Evolutionary conservation across 495 filamentous ascomycete species (phyloP).

Genomic region (Elaphomyces granulatus): DNA sequence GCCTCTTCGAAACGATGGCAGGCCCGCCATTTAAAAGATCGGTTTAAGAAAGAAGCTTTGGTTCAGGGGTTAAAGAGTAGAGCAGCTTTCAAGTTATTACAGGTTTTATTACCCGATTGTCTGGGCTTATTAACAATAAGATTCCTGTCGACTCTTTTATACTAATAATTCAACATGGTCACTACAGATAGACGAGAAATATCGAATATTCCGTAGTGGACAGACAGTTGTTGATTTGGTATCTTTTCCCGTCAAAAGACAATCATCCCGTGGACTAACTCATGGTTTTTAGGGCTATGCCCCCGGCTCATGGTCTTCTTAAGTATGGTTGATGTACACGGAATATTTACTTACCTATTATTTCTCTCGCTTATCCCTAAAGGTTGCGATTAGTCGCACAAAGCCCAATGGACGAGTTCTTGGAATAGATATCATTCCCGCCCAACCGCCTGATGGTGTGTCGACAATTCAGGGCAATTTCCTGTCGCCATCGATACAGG

Average conservation of each 20-base stretch:
- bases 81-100: slow-evolving; percentile 82
- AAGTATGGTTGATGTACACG: too few species aligned
- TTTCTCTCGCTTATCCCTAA: too few species aligned
- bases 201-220: slow-evolving; percentile 58
- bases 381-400: slow-evolving; percentile 74
- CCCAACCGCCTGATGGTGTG: slow-evolving; percentile 75
- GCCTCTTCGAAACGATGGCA: slow-evolving; percentile 76
- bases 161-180: too few species aligned
- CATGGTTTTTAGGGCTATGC: slow-evolving; percentile 78
- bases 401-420: slow-evolving; percentile 63
- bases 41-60: slow-evolving; percentile 53
- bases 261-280: too few species aligned
- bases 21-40: slow-evolving; percentile 56
- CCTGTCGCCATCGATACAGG: slow-evolving; percentile 51
- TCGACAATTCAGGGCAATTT: slow-evolving; percentile 94
- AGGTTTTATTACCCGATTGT: too few species aligned
- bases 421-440: slow-evolving; percentile 87
- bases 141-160: too few species aligned
- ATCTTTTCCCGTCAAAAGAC: slow-evolving; percentile 15
- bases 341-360: too few species aligned
- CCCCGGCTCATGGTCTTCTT: slow-evolving; percentile 86
- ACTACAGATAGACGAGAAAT: slow-evolving; percentile 64
- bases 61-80: slow-evolving; percentile 70
- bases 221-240: slow-evolving; percentile 86
- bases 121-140: too few species aligned